Percentiles rank a stretch among this genome's conserved stretches.
These are phyloP conservation scores for Scutellaria baicalensis DNA, from an alignment of 257 asterid genomes.

Conservation along the genomic window DNA sequence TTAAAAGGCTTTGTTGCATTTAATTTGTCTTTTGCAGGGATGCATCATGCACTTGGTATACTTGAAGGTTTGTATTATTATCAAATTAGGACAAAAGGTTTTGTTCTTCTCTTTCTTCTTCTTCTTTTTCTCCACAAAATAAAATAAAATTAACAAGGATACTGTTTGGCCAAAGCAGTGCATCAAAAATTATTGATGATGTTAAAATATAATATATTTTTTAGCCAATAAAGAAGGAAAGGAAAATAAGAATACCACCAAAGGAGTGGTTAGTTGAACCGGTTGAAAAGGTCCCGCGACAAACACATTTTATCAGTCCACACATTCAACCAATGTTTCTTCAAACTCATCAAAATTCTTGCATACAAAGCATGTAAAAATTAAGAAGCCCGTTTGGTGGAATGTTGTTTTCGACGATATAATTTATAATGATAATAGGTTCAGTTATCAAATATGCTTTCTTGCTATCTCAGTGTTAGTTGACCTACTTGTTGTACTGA, in stretches of 20 bases:
- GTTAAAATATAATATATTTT: background rate
- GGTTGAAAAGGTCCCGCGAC: conserved; percentile 21
- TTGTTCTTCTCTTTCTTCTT: too few relatives aligned
- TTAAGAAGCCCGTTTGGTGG: conserved; percentile 33
- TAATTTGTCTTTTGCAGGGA: too few relatives aligned
- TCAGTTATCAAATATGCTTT: background rate
- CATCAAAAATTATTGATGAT: background rate
- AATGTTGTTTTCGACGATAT: conserved; percentile 35
- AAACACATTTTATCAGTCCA: background rate
- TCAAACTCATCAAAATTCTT: conserved; percentile 14
- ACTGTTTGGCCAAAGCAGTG: too few relatives aligned
- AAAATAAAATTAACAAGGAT: too few relatives aligned
- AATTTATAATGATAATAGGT: background rate
- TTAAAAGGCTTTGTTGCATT: too few relatives aligned
- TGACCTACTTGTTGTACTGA: background rate
- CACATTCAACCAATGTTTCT: background rate
- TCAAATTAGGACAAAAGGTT: too few relatives aligned
- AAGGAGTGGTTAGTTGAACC: conserved; percentile 13
- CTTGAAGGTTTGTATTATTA: too few relatives aligned
- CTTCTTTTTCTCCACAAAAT: too few relatives aligned
- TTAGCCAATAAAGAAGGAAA: background rate
- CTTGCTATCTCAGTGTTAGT: background rate
- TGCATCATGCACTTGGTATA: too few relatives aligned
- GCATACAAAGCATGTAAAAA: conserved; percentile 15
- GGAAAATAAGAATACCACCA: background rate